These are phyloP conservation scores for Bondarzewia mesenterica DNA, from an alignment of 1,284 basidiomycete species.

Conservation along the genomic window DNA sequence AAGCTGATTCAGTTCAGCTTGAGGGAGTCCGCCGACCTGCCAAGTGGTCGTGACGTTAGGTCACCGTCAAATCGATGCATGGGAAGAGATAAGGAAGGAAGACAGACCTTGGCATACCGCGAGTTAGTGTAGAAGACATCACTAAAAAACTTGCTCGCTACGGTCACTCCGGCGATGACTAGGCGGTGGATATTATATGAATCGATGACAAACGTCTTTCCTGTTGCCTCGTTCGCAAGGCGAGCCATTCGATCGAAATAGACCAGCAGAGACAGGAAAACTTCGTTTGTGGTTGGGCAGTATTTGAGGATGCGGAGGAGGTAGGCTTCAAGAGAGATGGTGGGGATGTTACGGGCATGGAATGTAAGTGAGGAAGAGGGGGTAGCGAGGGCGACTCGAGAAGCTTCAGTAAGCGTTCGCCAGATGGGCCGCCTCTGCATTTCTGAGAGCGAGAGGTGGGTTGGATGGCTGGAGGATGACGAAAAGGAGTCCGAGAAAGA, in stretches of 20 bases:
- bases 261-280: constrained; percentile 89
- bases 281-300: constrained; percentile 97
- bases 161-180: constrained; percentile 95
- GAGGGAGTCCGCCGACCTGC: constrained; percentile 90
- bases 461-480: constrained; percentile 4
- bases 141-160: constrained; percentile 97
- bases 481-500: constrained; percentile 1
- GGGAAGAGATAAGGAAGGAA: constrained; percentile 1
- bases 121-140: constrained; percentile 99
- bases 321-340: constrained; percentile 77
- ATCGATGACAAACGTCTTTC: constrained; percentile 86
- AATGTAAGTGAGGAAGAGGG: constrained; percentile 85
- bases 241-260: constrained; percentile 94
- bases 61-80: not conserved
- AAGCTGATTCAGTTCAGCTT: constrained; percentile 91
- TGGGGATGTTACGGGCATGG: constrained; percentile 8
- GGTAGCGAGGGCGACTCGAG: constrained; percentile 67
- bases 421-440: constrained; percentile 40
- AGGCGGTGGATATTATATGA: constrained; percentile 92
- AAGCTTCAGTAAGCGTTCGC: constrained; percentile 71
- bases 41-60: constrained; percentile 1
- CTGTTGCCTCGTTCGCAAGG: constrained; percentile 56
- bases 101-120: constrained; percentile 89
- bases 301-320: constrained; percentile 95
- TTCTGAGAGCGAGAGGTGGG: constrained; percentile 18